Base-by-base conservation (phyloP, 805 yeast genomes). In the Candida sphagnicola region DNA sequence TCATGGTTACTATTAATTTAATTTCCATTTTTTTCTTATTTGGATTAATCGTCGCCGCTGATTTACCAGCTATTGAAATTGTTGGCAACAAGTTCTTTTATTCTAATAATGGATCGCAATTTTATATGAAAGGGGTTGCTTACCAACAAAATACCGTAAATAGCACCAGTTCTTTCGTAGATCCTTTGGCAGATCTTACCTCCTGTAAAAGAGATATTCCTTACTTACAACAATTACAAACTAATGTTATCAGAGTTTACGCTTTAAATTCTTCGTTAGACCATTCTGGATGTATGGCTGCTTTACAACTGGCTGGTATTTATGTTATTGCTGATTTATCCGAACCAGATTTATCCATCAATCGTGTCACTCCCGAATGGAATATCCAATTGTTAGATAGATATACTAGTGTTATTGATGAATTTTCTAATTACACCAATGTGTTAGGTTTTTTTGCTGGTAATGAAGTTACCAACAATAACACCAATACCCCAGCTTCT, bases 271-370 rank as follows among this genome's bases (percentile, higher is more conserved):
- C 73, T n/a, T 54, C 75, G 29, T 51, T 66, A 45, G 85, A 83
- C 59, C 93, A 85, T 62, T 59, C 75, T 37, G 73, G 71, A 36
- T 85, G 93, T 74, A 80, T 85, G 88, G 35, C 64, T 23, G 61
- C 77, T 49, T 67, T 85, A 50, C 68, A 71, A 44, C 85, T 85
- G 18, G 95, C 91, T 40, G 97, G 96, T 37, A 90, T 93, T 51
- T 93, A 93, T 57, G 87, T 91, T 21, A 66, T 93, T 53, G 82
- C 95, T 29, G 99, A 93, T 65, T 75, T 93, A 50, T 80, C 95
- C 18, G 77, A 81, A 59, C 91, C 91, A 48, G 68, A 62, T 38
- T 42, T 60, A 14, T 77, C 89, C 38, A 78, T 85, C 49, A 69
- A 79, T 62, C 78, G 90, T 64, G 56, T 63, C 34, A 51, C 50